These are phyloP conservation scores for Paracamarosporium sp. DNA, from an alignment of 2,329 filamentous ascomycete species.

Conservation along the genomic window DNA sequence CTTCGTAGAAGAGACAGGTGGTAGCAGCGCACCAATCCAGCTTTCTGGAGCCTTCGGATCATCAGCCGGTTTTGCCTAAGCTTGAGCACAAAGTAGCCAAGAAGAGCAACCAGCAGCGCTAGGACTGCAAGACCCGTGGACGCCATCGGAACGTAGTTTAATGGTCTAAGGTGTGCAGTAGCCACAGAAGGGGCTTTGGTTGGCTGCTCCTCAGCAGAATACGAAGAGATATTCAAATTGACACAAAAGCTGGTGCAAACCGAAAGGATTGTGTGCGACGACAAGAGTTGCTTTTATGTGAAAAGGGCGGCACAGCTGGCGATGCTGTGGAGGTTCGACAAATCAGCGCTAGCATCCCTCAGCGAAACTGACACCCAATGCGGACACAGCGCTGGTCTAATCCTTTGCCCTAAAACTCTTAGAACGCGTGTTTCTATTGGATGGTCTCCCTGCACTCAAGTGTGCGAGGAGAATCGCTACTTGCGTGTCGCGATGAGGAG, in stretches of 20 bases:
- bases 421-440: background rate
- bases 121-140: background rate
- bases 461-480: background rate
- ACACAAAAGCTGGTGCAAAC: too few species aligned
- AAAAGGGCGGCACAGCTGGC: background rate
- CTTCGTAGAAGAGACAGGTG: too few species aligned
- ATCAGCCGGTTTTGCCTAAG: background rate
- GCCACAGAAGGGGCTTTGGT: too few species aligned
- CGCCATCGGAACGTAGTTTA: background rate
- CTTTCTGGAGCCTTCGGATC: slow-evolving; percentile 2
- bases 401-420: background rate
- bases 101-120: background rate
- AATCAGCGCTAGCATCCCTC: slow-evolving; percentile 4
- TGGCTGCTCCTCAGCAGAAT: background rate
- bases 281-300: background rate
- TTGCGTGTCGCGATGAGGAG: too few species aligned
- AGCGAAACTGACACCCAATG: background rate
- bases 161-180: background rate
- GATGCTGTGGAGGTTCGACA: background rate
- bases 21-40: background rate
- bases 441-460: background rate
- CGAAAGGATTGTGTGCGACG: too few species aligned
- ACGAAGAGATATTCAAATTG: too few species aligned
- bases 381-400: background rate
- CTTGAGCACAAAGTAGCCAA: background rate